A percentile compares a stretch with the other conserved stretches of the same genome.
phyloP scores from a whole-genome alignment of 768 basidiomycete genomes.

The Crassisporium funariophilum region DNA sequence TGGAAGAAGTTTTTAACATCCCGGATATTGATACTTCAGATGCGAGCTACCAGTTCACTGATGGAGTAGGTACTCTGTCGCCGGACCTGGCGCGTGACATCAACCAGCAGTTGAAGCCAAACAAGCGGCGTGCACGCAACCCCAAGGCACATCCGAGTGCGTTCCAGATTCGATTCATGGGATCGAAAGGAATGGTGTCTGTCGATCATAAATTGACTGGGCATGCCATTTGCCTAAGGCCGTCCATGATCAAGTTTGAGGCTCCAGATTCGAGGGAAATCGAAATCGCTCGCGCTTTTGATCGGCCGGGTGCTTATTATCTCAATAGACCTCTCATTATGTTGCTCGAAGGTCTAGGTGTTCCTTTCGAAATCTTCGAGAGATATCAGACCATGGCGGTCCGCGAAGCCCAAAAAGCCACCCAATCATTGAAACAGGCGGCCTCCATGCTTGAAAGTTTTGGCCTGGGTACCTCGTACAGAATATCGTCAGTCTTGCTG shows the following conservation, averaged over 20 bases:
- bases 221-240: constrained; percentile 50
- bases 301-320: constrained; percentile 57
- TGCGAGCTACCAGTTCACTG: constrained; percentile 57
- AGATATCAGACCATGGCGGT: constrained; percentile 55
- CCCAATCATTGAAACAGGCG: constrained; percentile 43
- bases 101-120: constrained; percentile 39
- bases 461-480: constrained; percentile 61
- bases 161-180: constrained; percentile 62
- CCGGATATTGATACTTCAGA: constrained; percentile 37
- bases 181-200: constrained; percentile 66
- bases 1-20: constrained; percentile 48
- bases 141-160: constrained; percentile 45
- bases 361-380: constrained; percentile 55
- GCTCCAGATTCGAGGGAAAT: constrained; percentile 46
- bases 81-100: constrained; percentile 53
- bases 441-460: constrained; percentile 53
- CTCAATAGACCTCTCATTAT: constrained; percentile 69
- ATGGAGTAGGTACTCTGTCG: constrained; percentile 72
- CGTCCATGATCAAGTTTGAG: constrained; percentile 72
- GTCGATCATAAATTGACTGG: constrained; percentile 57
- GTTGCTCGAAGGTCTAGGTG: constrained; percentile 61
- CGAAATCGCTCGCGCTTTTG: constrained; percentile 68
- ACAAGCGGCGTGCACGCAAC: constrained; percentile 35
- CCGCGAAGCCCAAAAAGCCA: constrained; percentile 43
- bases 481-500: constrained; percentile 53